Evolutionary conservation across 345 rosid genomes (phyloP), one percentile per base, ranked within the genome.

Genomic region (Brassica rapa): DNA sequence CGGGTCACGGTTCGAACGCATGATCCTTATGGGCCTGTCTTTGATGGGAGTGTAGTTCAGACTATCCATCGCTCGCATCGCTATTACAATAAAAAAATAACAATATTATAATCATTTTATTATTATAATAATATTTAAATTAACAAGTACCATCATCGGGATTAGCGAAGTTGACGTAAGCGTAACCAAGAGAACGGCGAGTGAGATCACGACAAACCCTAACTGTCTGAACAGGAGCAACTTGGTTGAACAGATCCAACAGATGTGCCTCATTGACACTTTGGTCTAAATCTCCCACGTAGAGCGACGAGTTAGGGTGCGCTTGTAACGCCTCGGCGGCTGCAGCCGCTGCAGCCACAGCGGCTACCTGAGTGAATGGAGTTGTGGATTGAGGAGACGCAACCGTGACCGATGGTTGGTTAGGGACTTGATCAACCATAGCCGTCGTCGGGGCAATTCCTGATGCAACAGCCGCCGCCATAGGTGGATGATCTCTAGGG

Each of bases 1-100:
- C 5, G 93, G 93, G 83, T 91, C 96, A 30, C 93, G 85, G 64
- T 89, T 86, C 24, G 92, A 91, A 66, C 78, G 86, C 96, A 91
- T 91, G 51, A 89, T 88, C 83, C 96, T 78, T 11, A 89, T 88
- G 2, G 93, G 88, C 29, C 82, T 86, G 61, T 89, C 93, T 70
- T 81, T 86, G 23, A 91, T 30, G 10, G 86, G 89, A 4, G 89
- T 76, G 74, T 86, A 91, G 81, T 89, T 90, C 30, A 90, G 75
- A 25, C 21, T 8, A 62, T 89, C 92, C 88, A 82, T 86, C 1
- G 96, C 96, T 49, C 69, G 70, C 33, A 81, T 86, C 77, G 93
- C 96, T 91, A 85, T 11, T 64, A 77, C 24, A 55, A 53, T 1
- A 0, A 74, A 35, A 64, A 55, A 32, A 64, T 30, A 51, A 14